Evolutionary conservation across 495 filamentous ascomycete species (phyloP), one percentile per base, ranked within the genome.

Genomic region (Penicillium longicatenatum): DNA sequence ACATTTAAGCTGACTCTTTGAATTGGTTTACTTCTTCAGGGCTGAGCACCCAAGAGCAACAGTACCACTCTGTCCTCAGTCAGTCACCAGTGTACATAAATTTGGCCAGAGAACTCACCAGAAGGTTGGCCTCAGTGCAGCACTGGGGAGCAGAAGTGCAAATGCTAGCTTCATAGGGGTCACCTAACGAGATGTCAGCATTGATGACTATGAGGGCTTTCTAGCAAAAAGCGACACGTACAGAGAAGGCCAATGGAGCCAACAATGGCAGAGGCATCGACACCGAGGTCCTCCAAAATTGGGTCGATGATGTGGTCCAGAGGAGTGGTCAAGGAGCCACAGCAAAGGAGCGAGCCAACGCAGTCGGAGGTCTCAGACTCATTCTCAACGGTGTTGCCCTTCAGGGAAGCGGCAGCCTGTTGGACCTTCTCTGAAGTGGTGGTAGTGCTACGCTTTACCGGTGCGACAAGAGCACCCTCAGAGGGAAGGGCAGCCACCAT

Each of bases 181-280:
- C 56, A 57, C 73, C 73, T 75, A 20, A 42, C 4, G 42, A n/a
- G 17, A 24, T 26, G 57, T 39, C 26, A 37, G 20, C 37, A 37
- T 31, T 16, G 14, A 6, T 14, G 22, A 20, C 2, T 4, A 14
- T 50, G 24, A n/a, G 24, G 8, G 22, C 8, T 19, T 41, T 26
- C 0, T 16, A 6, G 10, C 20, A 14, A n/a, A 17, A 9, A n/a
- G 2, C n/a, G n/a, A n/a, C n/a, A 61, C 73, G 24, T 70, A 74
- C 70, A 76, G 4, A 64, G 45, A 42, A 76, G 63, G 57, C 73
- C 71, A 48, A 76, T 35, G 16, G 70, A 73, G 42, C 71, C 71
- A 43, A 97, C 84, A 51, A 97, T 77, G 11, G 92, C 84, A 5
- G 92, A 91, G 3, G 89, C 90, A 70, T 93, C 86, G 47, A 97